phyloP scores from a whole-genome alignment of 352 stramenopile species.

The Globisporangium recalcitrans region DNA sequence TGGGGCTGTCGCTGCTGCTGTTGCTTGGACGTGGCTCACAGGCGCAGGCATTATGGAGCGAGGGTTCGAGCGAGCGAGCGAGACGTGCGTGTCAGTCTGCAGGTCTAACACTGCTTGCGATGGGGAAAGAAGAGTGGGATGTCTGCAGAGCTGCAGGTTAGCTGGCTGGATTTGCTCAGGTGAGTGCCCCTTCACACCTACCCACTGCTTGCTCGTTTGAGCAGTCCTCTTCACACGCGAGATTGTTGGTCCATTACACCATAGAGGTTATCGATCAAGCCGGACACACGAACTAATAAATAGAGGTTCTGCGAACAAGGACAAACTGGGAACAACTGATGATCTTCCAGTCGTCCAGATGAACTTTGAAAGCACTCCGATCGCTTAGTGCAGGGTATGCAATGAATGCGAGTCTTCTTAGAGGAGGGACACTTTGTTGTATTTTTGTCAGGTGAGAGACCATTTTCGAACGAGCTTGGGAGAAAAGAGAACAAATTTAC shows the following conservation, averaged over 20 bases:
- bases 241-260: no score
- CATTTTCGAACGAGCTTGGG: neutral
- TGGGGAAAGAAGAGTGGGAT: neutral
- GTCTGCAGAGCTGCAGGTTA: neutral
- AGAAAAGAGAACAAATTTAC: slow-evolving; percentile 10
- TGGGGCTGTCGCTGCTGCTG: neutral
- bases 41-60: neutral
- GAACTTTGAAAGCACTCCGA: neutral
- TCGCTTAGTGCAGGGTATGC: neutral
- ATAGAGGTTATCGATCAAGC: neutral
- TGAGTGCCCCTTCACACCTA: neutral
- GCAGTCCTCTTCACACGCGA: no score
- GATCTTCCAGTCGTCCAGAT: neutral
- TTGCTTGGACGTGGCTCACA: neutral
- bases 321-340: neutral
- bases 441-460: neutral
- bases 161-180: neutral
- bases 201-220: no score
- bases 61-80: neutral
- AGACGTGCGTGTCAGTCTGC: neutral
- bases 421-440: neutral
- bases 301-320: neutral
- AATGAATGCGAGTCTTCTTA: neutral
- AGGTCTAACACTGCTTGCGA: slow-evolving; percentile 4
- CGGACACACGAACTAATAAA: neutral